A percentile compares a stretch with the other conserved stretches of the same genome.
Conservation (phyloP, 306 rosid genomes). For the Carpinus fangiana region DNA sequence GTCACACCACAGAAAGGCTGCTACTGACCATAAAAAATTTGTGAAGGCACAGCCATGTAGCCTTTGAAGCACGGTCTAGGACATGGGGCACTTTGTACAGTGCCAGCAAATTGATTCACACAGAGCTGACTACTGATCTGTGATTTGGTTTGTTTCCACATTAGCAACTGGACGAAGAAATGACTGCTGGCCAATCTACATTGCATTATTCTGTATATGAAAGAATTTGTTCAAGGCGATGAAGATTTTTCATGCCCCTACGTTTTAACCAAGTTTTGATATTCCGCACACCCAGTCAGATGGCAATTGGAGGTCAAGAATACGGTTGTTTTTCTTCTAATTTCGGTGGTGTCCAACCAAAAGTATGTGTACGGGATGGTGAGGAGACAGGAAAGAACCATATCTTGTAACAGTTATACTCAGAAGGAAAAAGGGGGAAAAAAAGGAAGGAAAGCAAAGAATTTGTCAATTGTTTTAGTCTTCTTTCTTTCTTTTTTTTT, state of each 20-base stretch:
- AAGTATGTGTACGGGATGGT: neutral
- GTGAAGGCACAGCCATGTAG: constrained; percentile 75
- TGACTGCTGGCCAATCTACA: constrained; percentile 4
- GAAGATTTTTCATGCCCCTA: constrained; percentile 4
- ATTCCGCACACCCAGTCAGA: neutral
- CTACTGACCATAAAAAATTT: constrained; percentile 58
- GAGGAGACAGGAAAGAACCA: neutral
- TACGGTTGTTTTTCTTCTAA: neutral
- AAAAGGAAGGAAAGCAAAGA: neutral
- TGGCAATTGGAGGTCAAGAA: neutral
- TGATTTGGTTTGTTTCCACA: neutral
- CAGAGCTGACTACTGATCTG: constrained; percentile 17
- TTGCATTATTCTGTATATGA: neutral
- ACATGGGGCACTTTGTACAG: constrained; percentile 78
- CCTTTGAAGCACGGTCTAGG: constrained; percentile 78
- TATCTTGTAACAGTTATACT: neutral
- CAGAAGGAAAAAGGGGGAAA: neutral
- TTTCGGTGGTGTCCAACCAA: neutral
- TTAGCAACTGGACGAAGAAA: constrained; percentile 4
- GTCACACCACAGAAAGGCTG: constrained; percentile 58
- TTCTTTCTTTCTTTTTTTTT: neutral
- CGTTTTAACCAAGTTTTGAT: neutral
- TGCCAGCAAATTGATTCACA: constrained; percentile 42
- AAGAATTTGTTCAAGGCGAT: constrained; percentile 11
- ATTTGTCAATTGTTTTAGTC: neutral